A percentile compares a stretch with the other conserved stretches of the same genome.
Conservation (phyloP, 202 grass and related monocot species). For the Dendrocalamus latiflorus region DNA sequence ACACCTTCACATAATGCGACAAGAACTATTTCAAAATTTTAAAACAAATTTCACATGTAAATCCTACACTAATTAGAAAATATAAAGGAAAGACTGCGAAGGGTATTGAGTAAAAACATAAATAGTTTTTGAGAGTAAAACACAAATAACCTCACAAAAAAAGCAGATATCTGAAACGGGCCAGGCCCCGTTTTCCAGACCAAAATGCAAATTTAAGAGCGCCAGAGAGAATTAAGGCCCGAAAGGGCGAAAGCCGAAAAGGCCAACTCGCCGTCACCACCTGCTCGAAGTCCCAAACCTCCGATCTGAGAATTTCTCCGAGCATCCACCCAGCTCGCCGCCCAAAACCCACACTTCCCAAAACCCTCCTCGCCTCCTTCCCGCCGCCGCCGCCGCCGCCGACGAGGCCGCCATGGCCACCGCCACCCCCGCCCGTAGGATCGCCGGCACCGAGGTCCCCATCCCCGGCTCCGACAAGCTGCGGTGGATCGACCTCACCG, state of each 20-base stretch:
- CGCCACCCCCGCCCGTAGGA: conserved; percentile 18
- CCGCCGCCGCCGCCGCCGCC: conserved; percentile 16
- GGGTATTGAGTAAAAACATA: too few relatives aligned
- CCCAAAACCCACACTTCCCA: conserved; percentile 40
- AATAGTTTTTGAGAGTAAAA: too few relatives aligned
- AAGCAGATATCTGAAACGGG: too few relatives aligned
- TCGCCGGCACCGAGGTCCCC: conserved; percentile 70
- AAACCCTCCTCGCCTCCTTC: conserved; percentile 44
- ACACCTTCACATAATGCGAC: too few relatives aligned
- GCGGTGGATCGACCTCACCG: conserved; percentile 70
- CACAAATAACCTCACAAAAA: too few relatives aligned
- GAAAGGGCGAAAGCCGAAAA: not conserved
- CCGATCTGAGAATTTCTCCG: not conserved
- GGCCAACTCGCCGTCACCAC: not conserved
- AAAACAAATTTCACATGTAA: too few relatives aligned
- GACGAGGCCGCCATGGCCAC: conserved; percentile 36
- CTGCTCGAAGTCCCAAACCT: not conserved
- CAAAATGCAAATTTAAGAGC: not conserved
- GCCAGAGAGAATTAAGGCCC: not conserved
- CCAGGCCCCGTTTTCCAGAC: too few relatives aligned
- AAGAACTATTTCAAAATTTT: too few relatives aligned
- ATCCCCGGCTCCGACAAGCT: conserved; percentile 63
- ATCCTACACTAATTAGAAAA: too few relatives aligned
- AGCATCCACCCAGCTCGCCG: conserved; percentile 9
- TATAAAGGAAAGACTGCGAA: too few relatives aligned